These are phyloP conservation scores for Purpureocillium takamizusanense DNA, from an alignment of 2,329 filamentous ascomycete species.

Conservation along the genomic window DNA sequence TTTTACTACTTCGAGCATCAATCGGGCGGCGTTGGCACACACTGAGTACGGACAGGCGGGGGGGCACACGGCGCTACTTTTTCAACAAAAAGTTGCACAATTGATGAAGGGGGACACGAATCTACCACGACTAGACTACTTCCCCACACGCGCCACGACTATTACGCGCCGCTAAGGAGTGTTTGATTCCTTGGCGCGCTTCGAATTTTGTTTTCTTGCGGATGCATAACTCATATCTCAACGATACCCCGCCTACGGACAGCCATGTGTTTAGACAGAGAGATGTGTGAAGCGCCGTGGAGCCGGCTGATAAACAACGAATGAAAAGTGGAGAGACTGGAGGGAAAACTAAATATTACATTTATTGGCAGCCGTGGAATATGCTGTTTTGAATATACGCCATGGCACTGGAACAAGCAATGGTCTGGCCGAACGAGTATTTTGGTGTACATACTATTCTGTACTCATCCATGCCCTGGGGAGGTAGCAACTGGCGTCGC, in stretches of 20 bases:
- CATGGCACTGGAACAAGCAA: too few relatives aligned
- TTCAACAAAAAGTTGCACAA: conserved; percentile 32
- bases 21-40: conserved; percentile 4
- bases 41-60: conserved; percentile 10
- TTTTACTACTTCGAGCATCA: conserved; percentile 10
- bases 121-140: conserved; percentile 2
- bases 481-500: too few relatives aligned
- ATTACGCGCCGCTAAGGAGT: conserved; percentile 3
- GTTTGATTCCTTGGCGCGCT: background rate
- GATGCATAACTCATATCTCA: conserved; percentile 28
- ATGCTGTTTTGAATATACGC: too few relatives aligned
- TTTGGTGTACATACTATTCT: too few relatives aligned
- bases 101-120: conserved; percentile 2
- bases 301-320: background rate
- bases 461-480: too few relatives aligned
- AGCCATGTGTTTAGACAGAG: conserved; percentile 9
- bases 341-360: too few relatives aligned
- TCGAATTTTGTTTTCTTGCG: conserved; percentile 14
- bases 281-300: background rate
- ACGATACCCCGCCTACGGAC: conserved; percentile 26
- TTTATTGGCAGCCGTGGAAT: too few relatives aligned
- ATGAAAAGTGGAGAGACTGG: background rate
- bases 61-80: conserved; percentile 21
- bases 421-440: too few relatives aligned
- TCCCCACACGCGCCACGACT: background rate